Evolutionary conservation across 208 protist genomes (phyloP).

Genomic region (Trypanosoma congolense): DNA sequence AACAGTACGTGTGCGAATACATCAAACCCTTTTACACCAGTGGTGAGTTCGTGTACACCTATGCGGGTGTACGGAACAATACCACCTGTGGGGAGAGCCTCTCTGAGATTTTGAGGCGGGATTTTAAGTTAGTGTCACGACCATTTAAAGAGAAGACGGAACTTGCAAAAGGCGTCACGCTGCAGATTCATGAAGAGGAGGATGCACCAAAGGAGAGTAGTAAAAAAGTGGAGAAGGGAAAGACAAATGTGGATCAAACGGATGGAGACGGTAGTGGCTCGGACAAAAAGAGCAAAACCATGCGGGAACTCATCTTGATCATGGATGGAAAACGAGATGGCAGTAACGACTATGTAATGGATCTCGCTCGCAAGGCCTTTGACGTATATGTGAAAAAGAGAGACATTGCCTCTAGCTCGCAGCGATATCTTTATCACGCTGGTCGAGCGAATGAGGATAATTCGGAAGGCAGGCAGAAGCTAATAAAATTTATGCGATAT

Average conservation of each 20-base stretch:
- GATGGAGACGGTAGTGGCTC: background rate
- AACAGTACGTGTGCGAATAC: constrained; percentile 44
- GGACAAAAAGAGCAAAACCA: background rate
- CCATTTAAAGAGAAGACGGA: constrained; percentile 11
- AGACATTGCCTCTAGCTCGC: constrained; percentile 7
- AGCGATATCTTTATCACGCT: constrained; percentile 71
- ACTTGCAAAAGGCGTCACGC: constrained; percentile 11
- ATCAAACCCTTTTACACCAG: constrained; percentile 43
- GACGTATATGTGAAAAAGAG: constrained; percentile 52
- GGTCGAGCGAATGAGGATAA: constrained; percentile 11
- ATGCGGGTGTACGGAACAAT: constrained; percentile 1
- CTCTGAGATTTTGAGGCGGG: constrained; percentile 9
- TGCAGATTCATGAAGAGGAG: constrained; percentile 1
- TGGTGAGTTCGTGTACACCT: constrained; percentile 24
- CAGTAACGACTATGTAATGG: constrained; percentile 13
- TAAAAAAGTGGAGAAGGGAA: background rate
- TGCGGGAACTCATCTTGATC: constrained; percentile 17
- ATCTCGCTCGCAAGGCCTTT: constrained; percentile 31
- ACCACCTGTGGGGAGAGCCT: background rate
- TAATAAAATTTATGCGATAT: constrained; percentile 65
- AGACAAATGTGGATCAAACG: background rate
- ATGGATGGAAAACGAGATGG: background rate
- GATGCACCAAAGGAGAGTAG: constrained; percentile 3
- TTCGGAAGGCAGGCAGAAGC: background rate
- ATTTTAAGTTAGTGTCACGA: constrained; percentile 22